Evolutionary conservation across 192 early-diverging fungal genomes (phyloP), one percentile per base, ranked within the genome.

Genomic region (Podila epicladia): DNA sequence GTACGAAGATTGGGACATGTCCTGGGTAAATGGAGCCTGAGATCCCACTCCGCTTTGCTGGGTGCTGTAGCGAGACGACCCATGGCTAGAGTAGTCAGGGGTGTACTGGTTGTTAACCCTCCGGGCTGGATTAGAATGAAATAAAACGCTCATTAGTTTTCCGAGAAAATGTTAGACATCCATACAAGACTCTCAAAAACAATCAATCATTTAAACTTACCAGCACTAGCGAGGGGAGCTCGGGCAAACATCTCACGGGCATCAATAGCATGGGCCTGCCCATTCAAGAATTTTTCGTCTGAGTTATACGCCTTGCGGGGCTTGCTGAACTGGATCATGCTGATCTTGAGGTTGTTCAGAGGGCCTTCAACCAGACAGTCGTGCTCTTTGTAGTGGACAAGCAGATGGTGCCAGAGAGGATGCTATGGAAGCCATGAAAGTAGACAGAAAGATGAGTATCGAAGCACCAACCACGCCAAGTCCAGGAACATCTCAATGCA

Each of bases 381-480:
- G 53, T 92, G 87, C 72, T 93, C 94, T 83, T 98, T 98, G 89
- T 93, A 99, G 61, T 94, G 91, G 59, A 94, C 95, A 31, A 99
- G 83, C 49, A 99, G 86, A 85, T 99, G 96, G 76, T 99, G 96
- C 98, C 98, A 99, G 20, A 99, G 83, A 38, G 94, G 91, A 79
- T 99, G 93, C 75, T 94, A 59, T 29, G 48, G 33, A n/a, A 26
- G 19, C 45, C 24, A 41, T 58, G 31, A 49, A 28, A 17, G 12
- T 28, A 50, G 13, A 32, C 3, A 31, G 17, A 31, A 8, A 51
- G 11, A 9, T 26, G 6, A 15, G 15, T 4, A 6, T 9, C 11
- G 12, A 49, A 41, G 31, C 24, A 38, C 0, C 35, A 24, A 58
- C 32, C 17, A 51, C 19, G 20, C 31, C 4, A 53, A 58, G 35